Evolutionary conservation across 495 filamentous ascomycete genomes (phyloP).

Genomic region (Neurospora sp.): DNA sequence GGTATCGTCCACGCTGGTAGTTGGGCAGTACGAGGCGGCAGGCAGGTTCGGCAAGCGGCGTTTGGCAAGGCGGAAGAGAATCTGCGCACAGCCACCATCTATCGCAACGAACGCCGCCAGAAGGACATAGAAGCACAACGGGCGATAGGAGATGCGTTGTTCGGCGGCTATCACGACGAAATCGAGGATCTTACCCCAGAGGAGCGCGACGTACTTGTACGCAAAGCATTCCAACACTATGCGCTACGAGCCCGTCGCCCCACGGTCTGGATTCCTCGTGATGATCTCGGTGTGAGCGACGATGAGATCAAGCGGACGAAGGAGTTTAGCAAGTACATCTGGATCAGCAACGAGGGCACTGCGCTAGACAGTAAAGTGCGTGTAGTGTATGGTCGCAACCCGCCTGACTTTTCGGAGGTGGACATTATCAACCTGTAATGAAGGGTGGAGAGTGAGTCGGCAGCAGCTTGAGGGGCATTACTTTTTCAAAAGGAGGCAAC

Average conservation of each 20-base stretch:
- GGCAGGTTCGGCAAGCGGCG: slow-evolving; percentile 29
- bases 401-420: slow-evolving; percentile 85
- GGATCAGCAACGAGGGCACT: slow-evolving; percentile 89
- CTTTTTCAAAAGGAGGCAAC: not conserved
- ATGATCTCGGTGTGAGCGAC: slow-evolving; percentile 82
- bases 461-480: not conserved
- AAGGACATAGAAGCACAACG: slow-evolving; percentile 59
- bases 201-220: slow-evolving; percentile 77
- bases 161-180: slow-evolving; percentile 77
- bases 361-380: slow-evolving; percentile 73
- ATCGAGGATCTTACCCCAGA: slow-evolving; percentile 90
- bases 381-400: slow-evolving; percentile 79
- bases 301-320: slow-evolving; percentile 78
- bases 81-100: slow-evolving; percentile 25
- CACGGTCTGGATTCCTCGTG: slow-evolving; percentile 88
- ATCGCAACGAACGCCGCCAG: slow-evolving; percentile 29
- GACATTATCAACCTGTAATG: slow-evolving; percentile 73
- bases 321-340: slow-evolving; percentile 69
- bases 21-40: slow-evolving; percentile 37
- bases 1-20: slow-evolving; percentile 34
- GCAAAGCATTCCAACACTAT: slow-evolving; percentile 82
- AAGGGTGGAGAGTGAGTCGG: not conserved
- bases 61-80: slow-evolving; percentile 30
- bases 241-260: slow-evolving; percentile 78
- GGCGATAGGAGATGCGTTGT: slow-evolving; percentile 66